These are phyloP conservation scores for Vittaforma corneae DNA, from an alignment of 371 early-diverging fungal species.

Conservation along the genomic window DNA sequence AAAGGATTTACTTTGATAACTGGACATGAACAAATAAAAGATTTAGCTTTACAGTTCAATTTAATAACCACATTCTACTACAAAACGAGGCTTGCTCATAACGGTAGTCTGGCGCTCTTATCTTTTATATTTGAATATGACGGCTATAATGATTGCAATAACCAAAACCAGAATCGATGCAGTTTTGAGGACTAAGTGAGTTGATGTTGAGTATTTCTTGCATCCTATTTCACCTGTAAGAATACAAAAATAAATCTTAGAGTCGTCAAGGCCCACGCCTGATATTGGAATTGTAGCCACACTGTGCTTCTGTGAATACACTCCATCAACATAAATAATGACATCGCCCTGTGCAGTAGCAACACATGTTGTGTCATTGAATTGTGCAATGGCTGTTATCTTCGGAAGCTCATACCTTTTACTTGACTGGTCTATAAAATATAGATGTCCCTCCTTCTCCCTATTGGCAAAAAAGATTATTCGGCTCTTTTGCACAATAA, in stretches of 20 bases:
- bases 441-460: constrained; percentile 8
- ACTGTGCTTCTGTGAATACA: constrained; percentile 6
- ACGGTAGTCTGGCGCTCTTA: not conserved
- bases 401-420: constrained; percentile 23
- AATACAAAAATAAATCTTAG: constrained; percentile 28
- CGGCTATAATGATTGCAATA: constrained; percentile 12
- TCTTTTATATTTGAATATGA: not conserved
- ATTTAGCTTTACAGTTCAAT: no score
- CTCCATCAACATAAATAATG: constrained; percentile 16
- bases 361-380: constrained; percentile 10
- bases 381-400: constrained; percentile 32
- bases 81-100: no score
- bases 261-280: constrained; percentile 27
- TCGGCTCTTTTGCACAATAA: constrained; percentile 5
- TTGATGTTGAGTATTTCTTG: not conserved
- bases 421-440: constrained; percentile 6
- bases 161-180: constrained; percentile 16
- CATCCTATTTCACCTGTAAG: constrained; percentile 36
- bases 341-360: constrained; percentile 31
- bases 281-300: constrained; percentile 41
- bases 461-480: constrained; percentile 26
- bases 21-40: no score
- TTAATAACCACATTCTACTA: no score
- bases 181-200: not conserved
- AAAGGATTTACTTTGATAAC: constrained; percentile 39